Percentiles rank a stretch among this genome's conserved stretches.
These are phyloP conservation scores for Auriscalpium orientale DNA, from an alignment of 768 basidiomycete species.

Conservation along the genomic window DNA sequence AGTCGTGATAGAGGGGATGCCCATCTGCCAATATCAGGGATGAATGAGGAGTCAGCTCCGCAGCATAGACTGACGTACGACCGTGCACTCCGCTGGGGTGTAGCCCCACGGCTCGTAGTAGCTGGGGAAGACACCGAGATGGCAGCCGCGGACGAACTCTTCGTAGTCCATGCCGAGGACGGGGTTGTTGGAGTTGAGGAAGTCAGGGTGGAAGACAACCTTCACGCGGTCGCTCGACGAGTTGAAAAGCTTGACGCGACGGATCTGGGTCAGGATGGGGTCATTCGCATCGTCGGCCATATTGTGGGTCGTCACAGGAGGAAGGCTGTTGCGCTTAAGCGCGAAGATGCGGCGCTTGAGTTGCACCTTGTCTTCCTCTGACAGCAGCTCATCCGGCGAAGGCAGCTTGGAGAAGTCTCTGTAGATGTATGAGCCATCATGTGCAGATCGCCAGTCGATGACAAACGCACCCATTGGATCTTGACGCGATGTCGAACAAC, in stretches of 20 bases:
- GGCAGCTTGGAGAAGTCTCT: constrained; percentile 73
- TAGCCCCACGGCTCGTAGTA: constrained; percentile 98
- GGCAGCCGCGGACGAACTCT: constrained; percentile 97
- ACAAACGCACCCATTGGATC: constrained; percentile 73
- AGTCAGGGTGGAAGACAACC: constrained; percentile 97
- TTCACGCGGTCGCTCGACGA: constrained; percentile 84
- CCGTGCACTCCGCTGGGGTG: constrained; percentile 98
- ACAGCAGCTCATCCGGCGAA: constrained; percentile 68
- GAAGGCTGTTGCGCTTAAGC: constrained; percentile 89
- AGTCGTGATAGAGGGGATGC: constrained; percentile 94
- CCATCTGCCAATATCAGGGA: constrained; percentile 56
- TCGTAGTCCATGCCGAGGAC: constrained; percentile 97
- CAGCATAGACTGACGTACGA: constrained; percentile 43
- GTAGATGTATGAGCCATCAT: neutral
- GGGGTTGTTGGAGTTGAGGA: constrained; percentile 95
- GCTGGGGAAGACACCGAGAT: constrained; percentile 96
- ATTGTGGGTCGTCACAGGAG: constrained; percentile 96
- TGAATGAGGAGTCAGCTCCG: constrained; percentile 2
- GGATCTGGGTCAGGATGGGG: constrained; percentile 91
- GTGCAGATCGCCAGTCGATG: neutral
- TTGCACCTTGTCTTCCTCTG: constrained; percentile 87
- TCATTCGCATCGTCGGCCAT: constrained; percentile 92
- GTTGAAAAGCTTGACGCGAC: constrained; percentile 93
- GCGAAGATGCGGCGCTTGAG: constrained; percentile 96
- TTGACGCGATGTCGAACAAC: constrained; percentile 89